Percentiles rank a stretch among this genome's conserved stretches.
Conservation (phyloP, 2,329 filamentous ascomycete genomes). For the Beauveria scarabaeidicola region DNA sequence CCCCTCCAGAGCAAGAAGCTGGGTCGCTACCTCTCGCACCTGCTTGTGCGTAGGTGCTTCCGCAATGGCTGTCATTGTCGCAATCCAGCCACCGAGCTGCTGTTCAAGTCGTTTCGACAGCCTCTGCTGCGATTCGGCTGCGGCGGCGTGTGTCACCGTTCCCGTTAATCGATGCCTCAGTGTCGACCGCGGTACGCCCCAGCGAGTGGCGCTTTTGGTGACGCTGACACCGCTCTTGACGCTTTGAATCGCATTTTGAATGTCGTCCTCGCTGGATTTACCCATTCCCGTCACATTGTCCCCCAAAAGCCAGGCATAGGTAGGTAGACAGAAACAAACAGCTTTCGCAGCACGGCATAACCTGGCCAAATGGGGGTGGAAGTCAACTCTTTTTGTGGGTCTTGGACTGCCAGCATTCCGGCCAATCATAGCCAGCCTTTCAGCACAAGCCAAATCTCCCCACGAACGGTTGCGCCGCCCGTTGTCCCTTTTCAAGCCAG, state of each 20-base stretch:
- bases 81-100: constrained; percentile 9
- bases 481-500: neutral
- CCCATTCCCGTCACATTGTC: neutral
- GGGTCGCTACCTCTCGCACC: neutral
- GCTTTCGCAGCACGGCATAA: neutral
- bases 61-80: neutral
- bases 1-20: constrained; percentile 5
- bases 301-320: no score
- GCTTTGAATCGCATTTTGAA: neutral
- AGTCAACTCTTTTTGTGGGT: neutral
- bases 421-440: neutral
- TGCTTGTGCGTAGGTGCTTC: constrained; percentile 7
- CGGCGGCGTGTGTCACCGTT: neutral
- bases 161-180: neutral
- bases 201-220: neutral
- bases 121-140: neutral
- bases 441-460: neutral
- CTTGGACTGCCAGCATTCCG: neutral
- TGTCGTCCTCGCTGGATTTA: neutral
- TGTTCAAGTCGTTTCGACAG: constrained; percentile 10
- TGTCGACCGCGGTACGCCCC: neutral
- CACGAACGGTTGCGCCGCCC: neutral
- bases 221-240: neutral
- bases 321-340: neutral
- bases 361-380: neutral